phyloP scores from a whole-genome alignment of 164 flowering plant species.

The Malania oleifera region DNA sequence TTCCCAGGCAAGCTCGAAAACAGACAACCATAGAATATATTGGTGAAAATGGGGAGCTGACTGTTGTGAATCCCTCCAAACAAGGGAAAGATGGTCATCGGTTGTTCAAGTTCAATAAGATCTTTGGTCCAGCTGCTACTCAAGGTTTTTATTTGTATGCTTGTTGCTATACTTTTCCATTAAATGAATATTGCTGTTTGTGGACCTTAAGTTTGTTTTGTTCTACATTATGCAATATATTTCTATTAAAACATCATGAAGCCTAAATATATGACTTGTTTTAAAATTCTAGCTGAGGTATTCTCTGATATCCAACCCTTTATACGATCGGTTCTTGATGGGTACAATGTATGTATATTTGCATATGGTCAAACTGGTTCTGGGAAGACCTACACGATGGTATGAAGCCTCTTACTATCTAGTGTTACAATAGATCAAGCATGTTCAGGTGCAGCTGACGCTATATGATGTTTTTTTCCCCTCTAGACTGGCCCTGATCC shows the following conservation, averaged over 20 bases:
- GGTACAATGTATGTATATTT: conserved; percentile 5
- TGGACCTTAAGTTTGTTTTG: too few species aligned
- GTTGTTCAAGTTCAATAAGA: conserved; percentile 1
- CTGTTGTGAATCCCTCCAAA: conserved; percentile 4
- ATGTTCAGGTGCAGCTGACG: neutral
- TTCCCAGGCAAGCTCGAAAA: neutral
- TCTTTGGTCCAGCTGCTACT: conserved; percentile 3
- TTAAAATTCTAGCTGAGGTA: neutral
- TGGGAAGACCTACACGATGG: too few species aligned
- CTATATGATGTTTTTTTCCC: neutral
- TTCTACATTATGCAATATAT: too few species aligned
- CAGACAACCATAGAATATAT: conserved; percentile 5
- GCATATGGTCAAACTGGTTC: conserved; percentile 10
- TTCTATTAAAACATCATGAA: too few species aligned
- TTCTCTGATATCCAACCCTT: conserved; percentile 1
- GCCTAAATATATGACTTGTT: neutral
- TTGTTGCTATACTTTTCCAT: neutral
- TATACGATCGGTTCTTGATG: conserved; percentile 8
- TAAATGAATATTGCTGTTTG: too few species aligned
- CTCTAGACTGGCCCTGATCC: conserved; percentile 52
- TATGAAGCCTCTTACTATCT: neutral
- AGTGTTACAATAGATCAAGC: neutral
- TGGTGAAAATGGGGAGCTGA: conserved; percentile 6
- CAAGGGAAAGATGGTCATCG: conserved; percentile 5
- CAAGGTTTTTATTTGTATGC: neutral